phyloP scores from a whole-genome alignment of 345 rosid species.

The Durio zibethinus region DNA sequence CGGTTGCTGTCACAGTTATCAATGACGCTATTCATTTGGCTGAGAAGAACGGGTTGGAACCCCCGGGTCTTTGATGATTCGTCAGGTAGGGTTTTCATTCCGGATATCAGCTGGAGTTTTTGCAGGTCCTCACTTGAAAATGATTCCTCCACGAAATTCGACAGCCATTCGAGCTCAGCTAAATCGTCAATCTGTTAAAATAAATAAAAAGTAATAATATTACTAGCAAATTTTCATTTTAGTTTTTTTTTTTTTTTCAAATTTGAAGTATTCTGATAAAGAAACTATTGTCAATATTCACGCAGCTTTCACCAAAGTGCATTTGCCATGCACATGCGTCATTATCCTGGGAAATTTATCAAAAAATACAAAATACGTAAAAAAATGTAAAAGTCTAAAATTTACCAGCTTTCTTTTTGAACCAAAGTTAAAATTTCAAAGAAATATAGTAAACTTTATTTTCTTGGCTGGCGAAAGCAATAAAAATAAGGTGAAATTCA shows the following conservation, averaged over 20 bases:
- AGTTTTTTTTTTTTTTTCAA: not conserved
- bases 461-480: too few species aligned
- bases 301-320: conserved; percentile 8
- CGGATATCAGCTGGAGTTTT: conserved; percentile 78
- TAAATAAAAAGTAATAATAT: not conserved
- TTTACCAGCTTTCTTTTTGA: too few species aligned
- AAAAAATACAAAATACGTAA: not conserved
- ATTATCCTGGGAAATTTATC: not conserved
- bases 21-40: conserved; percentile 14
- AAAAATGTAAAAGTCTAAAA: too few species aligned
- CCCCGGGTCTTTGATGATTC: conserved; percentile 38
- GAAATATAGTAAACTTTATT: too few species aligned
- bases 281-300: not conserved
- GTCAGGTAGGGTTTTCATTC: conserved; percentile 56
- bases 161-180: conserved; percentile 97
- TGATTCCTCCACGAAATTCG: conserved; percentile 91
- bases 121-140: conserved; percentile 87
- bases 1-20: conserved; percentile 7
- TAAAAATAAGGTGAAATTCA: not conserved
- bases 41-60: conserved; percentile 20
- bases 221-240: not conserved
- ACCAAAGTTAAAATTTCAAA: too few species aligned
- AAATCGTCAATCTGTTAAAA: conserved; percentile 50
- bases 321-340: conserved; percentile 13
- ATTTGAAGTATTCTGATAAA: conserved; percentile 12